These are phyloP conservation scores for Sporothrix euskadiensis DNA, from an alignment of 2,329 filamentous ascomycete genomes.

Conservation along the genomic window DNA sequence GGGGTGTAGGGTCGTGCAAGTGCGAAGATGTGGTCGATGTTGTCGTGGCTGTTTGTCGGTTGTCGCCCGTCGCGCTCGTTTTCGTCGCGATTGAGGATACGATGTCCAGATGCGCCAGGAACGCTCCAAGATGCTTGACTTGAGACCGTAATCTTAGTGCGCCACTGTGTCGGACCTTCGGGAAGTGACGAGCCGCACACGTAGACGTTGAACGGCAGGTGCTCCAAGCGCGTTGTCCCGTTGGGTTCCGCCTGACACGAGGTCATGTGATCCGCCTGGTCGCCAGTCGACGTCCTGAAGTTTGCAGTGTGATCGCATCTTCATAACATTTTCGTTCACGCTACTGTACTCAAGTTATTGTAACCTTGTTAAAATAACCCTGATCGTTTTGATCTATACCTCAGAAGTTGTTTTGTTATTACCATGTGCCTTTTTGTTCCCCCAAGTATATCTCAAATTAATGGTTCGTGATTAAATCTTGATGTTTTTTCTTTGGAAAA, in stretches of 20 bases:
- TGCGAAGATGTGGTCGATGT: neutral
- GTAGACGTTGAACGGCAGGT: slow-evolving; percentile 3
- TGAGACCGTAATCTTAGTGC: slow-evolving; percentile 12
- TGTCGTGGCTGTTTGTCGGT: neutral
- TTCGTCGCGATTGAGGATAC: neutral
- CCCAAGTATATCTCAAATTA: no score
- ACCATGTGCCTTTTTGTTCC: no score
- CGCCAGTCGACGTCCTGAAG: neutral
- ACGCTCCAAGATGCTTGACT: neutral
- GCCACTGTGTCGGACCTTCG: neutral
- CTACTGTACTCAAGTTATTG: neutral
- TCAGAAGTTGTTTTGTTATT: no score
- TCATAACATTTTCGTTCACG: neutral
- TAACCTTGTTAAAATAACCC: neutral
- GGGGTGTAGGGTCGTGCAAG: neutral
- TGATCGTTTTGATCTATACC: no score
- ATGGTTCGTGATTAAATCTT: no score
- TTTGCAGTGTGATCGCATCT: neutral
- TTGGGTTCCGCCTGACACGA: slow-evolving; percentile 4
- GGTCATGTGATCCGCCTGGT: neutral
- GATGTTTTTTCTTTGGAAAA: no score
- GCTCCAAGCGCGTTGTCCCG: neutral
- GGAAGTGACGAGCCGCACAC: slow-evolving; percentile 17
- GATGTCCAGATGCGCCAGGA: slow-evolving; percentile 11
- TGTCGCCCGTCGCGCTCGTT: neutral